These are phyloP conservation scores for Chlorella sp. DNA, from an alignment of 139 green algal species.

Conservation along the genomic window DNA sequence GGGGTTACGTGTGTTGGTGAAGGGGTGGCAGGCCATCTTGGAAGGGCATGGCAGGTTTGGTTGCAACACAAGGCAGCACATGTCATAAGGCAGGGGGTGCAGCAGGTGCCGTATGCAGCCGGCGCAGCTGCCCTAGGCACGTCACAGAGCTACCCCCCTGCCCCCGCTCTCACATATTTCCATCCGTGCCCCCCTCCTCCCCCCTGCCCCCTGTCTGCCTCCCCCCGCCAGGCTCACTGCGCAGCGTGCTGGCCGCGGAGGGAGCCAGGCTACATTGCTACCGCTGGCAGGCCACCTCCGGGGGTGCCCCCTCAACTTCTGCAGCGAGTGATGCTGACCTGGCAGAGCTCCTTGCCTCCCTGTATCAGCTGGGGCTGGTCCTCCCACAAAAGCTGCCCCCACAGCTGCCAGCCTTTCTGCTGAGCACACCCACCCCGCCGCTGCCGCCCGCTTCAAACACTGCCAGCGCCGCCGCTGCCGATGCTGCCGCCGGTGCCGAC, in stretches of 20 bases:
- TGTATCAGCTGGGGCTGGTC: slow-evolving; percentile 35
- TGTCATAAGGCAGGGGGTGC: too few species aligned
- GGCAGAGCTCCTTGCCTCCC: slow-evolving; percentile 1
- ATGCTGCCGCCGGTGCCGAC: not conserved
- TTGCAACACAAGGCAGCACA: too few species aligned
- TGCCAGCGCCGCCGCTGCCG: not conserved
- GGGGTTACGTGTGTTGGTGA: too few species aligned
- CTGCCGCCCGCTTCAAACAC: not conserved
- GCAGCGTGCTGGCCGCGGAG: not conserved
- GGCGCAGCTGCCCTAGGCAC: too few species aligned
- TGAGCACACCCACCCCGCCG: not conserved
- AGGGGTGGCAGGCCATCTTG: too few species aligned
- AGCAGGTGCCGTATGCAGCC: too few species aligned
- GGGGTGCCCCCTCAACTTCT: not conserved
- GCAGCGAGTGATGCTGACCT: not conserved
- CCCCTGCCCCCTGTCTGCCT: not conserved
- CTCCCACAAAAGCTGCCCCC: slow-evolving; percentile 11
- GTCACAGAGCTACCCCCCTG: too few species aligned
- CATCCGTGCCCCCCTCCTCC: not conserved
- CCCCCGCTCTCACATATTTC: too few species aligned
- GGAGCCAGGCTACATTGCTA: slow-evolving; percentile 17
- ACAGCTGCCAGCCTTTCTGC: not conserved
- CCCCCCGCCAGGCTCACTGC: slow-evolving; percentile 1
- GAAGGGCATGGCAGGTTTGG: too few species aligned
- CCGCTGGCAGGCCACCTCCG: slow-evolving; percentile 11